Evolutionary conservation across 2,329 filamentous ascomycete species (phyloP).

Genomic region (Aspergillus uvarum): DNA sequence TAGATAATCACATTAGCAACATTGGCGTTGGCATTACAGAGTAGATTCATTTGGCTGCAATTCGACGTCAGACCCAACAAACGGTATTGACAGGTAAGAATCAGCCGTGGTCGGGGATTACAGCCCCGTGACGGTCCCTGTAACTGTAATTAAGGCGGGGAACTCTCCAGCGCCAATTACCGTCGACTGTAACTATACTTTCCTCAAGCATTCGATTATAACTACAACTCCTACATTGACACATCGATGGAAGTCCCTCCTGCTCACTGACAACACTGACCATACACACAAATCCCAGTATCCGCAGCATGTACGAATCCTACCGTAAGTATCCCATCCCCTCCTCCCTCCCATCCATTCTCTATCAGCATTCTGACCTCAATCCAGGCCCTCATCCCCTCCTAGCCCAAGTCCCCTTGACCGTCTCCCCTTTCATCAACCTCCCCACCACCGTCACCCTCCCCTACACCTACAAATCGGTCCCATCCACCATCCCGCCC

Average conservation of each 20-base stretch:
- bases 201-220: neutral
- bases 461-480: constrained; percentile 90
- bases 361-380: constrained; percentile 4
- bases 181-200: neutral
- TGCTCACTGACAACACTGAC: neutral
- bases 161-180: neutral
- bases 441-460: constrained; percentile 87
- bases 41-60: neutral
- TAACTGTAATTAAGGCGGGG: constrained; percentile 1
- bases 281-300: neutral
- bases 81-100: constrained; percentile 1
- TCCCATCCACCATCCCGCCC: constrained; percentile 81
- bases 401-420: constrained; percentile 87
- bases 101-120: constrained; percentile 1
- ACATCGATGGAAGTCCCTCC: no score
- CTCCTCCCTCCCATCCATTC: neutral
- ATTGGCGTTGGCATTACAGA: neutral
- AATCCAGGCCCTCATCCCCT: constrained; percentile 72
- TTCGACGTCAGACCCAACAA: constrained; percentile 7
- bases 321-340: constrained; percentile 36
- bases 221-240: neutral
- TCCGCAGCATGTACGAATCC: constrained; percentile 44
- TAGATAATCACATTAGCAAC: neutral
- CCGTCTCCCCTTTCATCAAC: constrained; percentile 89
- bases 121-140: constrained; percentile 5